Percentiles rank a stretch among this genome's conserved stretches.
Conservation (phyloP, 257 asterid genomes). For the Capsicum chinense region DNA sequence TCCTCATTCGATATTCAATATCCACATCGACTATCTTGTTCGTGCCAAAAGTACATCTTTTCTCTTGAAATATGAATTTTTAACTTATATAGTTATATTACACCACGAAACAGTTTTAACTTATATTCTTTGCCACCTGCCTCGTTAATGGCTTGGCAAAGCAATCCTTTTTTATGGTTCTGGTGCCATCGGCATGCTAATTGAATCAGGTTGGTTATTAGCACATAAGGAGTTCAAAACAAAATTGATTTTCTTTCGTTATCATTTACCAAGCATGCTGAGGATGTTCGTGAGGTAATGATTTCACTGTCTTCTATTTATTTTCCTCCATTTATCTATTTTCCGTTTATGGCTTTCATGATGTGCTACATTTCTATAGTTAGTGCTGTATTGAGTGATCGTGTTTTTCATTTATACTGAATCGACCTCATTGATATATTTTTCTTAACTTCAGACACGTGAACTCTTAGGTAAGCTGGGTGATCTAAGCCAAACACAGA, state of each 20-base stretch:
- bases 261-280: no score
- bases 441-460: constrained; percentile 64
- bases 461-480: constrained; percentile 56
- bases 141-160: neutral
- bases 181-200: neutral
- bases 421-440: constrained; percentile 15
- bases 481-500: constrained; percentile 54
- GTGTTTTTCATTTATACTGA: neutral
- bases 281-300: no score
- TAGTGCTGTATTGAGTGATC: neutral
- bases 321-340: neutral
- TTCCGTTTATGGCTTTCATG: neutral
- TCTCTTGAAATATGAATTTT: neutral
- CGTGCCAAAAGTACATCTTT: constrained; percentile 13
- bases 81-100: neutral
- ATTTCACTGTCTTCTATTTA: neutral
- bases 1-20: neutral
- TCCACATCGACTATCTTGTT: neutral
- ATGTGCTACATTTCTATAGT: neutral
- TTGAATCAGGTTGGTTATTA: no score
- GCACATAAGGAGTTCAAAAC: no score
- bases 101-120: neutral
- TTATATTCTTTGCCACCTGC: neutral
- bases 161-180: neutral
- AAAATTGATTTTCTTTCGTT: no score